Base-by-base conservation (phyloP, 495 filamentous ascomycete genomes). In the Glonium stellatum region DNA sequence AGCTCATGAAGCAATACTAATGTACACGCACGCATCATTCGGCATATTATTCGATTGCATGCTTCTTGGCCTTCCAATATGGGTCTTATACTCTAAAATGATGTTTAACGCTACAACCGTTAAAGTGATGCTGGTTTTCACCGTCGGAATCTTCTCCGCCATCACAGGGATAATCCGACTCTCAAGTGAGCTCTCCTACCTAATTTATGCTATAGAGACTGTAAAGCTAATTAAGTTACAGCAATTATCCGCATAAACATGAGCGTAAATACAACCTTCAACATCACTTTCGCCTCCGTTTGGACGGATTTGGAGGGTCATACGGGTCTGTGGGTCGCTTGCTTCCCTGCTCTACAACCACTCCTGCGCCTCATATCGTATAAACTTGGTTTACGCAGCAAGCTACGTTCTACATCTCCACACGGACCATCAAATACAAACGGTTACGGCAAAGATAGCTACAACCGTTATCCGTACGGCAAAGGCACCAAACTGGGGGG, bases 251-350 rank as follows among this genome's bases (percentile, higher is more conserved):
- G 23, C 48, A 51, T 51, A 25, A 25, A 51, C 21, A 50, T 47
- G 49, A 46, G 34, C 35, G 1, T 23, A 13, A 48, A 35, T 22
- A 72, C 62, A 27, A 67, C 67, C 3, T 65, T 55, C 41, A 53
- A 66, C 5, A 69, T 72, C 61, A 59, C 62, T 15, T 63, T 55
- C n/a, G 63, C 70, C 18, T 63, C 65, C 22, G 54, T 67, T 5
- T 72, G 70, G 72, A 72, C 67, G 35, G 67, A 70, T 36, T 47
- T 74, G 27, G 70, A 74, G 47, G 64, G 69, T 34, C 70, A 74
- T 48, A 62, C 68, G 49, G 72, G 70, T 3, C 54, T 72, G 12
- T 72, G 72, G 72, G 70, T 70, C 60, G 59, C 62, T 18, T 72
- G 64, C 36, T 74, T 70, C 44, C 70, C 72, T 0, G 63, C 69